Evolutionary conservation across 805 yeast genomes (phyloP).

Genomic region (Saccharomycopsis microspora): DNA sequence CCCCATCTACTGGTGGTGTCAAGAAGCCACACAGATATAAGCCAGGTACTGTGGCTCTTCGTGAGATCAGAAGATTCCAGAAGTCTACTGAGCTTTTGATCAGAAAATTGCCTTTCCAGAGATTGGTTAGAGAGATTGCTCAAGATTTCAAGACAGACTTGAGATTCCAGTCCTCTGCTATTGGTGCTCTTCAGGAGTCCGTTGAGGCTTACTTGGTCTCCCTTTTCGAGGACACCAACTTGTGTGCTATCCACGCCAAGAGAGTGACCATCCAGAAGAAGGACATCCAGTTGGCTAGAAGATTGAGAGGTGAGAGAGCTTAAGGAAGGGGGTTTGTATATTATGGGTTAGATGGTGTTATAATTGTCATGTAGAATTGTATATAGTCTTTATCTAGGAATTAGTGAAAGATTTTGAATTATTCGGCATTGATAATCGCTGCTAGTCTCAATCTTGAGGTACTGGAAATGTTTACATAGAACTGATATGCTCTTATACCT

Average conservation of each 20-base stretch:
- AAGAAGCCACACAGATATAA: conserved; percentile 93
- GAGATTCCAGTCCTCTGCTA: conserved; percentile 95
- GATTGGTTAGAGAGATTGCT: conserved; percentile 93
- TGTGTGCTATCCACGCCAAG: conserved; percentile 98
- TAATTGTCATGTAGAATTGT: too few species aligned
- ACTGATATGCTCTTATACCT: too few species aligned
- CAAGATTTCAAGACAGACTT: conserved; percentile 88
- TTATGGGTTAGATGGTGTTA: too few species aligned
- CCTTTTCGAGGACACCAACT: conserved; percentile 92
- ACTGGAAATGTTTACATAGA: too few species aligned
- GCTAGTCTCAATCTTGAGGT: too few species aligned
- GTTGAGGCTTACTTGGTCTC: conserved; percentile 97
- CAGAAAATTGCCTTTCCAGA: conserved; percentile 95
- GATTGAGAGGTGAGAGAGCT: conserved; percentile 95
- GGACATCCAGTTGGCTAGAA: conserved; percentile 95
- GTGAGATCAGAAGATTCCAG: conserved; percentile 97
- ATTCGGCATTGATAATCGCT: too few species aligned
- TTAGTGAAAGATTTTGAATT: too few species aligned
- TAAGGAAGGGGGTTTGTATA: conserved; percentile 21
- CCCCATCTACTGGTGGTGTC: conserved; percentile 88
- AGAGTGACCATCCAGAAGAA: conserved; percentile 98
- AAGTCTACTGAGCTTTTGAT: conserved; percentile 89
- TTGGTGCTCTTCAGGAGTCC: conserved; percentile 96
- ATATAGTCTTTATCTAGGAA: too few species aligned
- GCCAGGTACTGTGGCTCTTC: conserved; percentile 94